Conservation (phyloP, 148 eudicot genomes). For the Heliosperma pusillum region DNA sequence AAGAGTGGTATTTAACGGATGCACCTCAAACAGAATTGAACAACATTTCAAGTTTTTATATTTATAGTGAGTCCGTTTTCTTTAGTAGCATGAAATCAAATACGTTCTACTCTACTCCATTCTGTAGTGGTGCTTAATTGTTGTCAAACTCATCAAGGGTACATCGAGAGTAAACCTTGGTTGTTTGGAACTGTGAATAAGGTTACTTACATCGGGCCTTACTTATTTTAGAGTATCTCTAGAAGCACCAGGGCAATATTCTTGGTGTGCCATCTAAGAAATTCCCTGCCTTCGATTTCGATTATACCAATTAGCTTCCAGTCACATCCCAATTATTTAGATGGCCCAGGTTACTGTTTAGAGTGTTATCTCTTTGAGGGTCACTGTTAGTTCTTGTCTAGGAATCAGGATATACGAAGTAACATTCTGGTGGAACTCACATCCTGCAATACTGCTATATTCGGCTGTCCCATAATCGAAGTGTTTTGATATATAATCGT, state of each 20-base stretch:
- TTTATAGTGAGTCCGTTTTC: background rate
- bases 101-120: background rate
- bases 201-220: background rate
- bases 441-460: background rate
- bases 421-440: background rate
- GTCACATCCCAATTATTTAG: no score
- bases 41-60: no score
- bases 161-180: background rate
- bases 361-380: no score
- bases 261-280: no score
- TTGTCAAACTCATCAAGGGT: background rate
- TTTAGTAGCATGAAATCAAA: background rate
- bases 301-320: no score
- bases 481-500: no score
- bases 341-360: no score
- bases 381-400: no score
- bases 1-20: no score
- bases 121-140: background rate
- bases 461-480: background rate
- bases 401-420: no score
- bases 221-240: background rate
- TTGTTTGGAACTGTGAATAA: background rate
- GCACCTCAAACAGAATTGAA: no score
- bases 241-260: background rate
- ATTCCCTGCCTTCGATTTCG: no score